Evolutionary conservation across 2,329 filamentous ascomycete species (phyloP).

Genomic region (Beauveria caledonica): DNA sequence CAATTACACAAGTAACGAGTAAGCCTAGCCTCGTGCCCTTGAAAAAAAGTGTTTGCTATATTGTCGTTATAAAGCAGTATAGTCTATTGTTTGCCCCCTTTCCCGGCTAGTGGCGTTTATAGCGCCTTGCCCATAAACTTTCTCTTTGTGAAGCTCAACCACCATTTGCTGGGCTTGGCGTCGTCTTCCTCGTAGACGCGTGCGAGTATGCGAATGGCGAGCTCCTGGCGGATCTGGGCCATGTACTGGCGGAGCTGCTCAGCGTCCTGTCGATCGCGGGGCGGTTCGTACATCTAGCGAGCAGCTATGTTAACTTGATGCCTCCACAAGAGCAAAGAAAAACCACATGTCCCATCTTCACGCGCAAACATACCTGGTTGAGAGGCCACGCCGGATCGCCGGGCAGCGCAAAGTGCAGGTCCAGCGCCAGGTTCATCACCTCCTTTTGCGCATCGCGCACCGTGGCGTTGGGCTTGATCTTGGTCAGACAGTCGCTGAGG

Average conservation of each 20-base stretch:
- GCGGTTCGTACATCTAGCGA: constrained; percentile 73
- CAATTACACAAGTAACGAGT: not conserved
- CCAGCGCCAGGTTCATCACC: constrained; percentile 82
- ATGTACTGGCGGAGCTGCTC: constrained; percentile 86
- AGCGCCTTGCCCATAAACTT: constrained; percentile 98
- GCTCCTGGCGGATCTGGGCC: constrained; percentile 85
- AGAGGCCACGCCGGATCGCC: constrained; percentile 89
- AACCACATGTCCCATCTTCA: too few species aligned
- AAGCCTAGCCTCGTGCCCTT: not conserved
- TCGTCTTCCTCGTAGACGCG: constrained; percentile 78
- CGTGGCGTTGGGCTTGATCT: constrained; percentile 69
- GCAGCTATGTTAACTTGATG: too few species aligned
- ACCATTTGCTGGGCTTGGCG: constrained; percentile 76
- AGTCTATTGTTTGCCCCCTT: not conserved
- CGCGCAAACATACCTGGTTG: constrained; percentile 56
- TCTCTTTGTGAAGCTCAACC: constrained; percentile 97
- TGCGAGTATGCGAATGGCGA: constrained; percentile 73
- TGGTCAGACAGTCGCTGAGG: constrained; percentile 79
- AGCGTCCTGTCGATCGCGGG: constrained; percentile 77
- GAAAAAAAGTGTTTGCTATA: constrained; percentile 14
- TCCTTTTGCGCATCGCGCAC: constrained; percentile 58
- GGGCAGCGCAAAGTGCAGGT: constrained; percentile 87
- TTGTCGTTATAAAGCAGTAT: constrained; percentile 17
- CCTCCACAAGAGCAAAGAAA: too few species aligned
- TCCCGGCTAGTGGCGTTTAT: constrained; percentile 31